Conservation (phyloP, 2,329 filamentous ascomycete genomes). For the Helotiales sp. region DNA sequence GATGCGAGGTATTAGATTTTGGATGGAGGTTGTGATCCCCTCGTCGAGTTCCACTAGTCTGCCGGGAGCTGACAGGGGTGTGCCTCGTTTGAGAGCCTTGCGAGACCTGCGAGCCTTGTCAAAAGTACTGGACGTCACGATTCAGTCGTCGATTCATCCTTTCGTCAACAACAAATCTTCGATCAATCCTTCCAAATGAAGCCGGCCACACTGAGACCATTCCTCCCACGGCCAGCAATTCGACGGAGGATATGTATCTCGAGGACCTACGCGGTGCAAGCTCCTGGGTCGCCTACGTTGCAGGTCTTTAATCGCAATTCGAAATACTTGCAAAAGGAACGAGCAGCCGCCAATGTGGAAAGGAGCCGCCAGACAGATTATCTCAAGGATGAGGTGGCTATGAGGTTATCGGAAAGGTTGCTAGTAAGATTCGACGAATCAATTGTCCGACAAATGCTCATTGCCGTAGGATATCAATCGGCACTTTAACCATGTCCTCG, state of each 20-base stretch:
- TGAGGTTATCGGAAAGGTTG: constrained; percentile 79
- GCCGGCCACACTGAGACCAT: constrained; percentile 23
- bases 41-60: constrained; percentile 11
- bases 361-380: constrained; percentile 84
- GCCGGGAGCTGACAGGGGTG: constrained; percentile 12
- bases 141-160: constrained; percentile 17
- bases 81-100: constrained; percentile 7
- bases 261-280: constrained; percentile 74
- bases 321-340: constrained; percentile 91
- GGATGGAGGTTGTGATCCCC: constrained; percentile 18
- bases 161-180: background rate
- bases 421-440: constrained; percentile 52
- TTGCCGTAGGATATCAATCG: constrained; percentile 83
- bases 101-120: too few species aligned
- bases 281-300: constrained; percentile 73
- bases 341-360: constrained; percentile 70
- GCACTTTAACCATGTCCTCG: constrained; percentile 78
- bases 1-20: constrained; percentile 8
- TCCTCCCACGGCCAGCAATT: constrained; percentile 22
- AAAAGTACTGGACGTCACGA: constrained; percentile 19
- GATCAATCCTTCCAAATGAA: constrained; percentile 26
- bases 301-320: constrained; percentile 88
- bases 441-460: constrained; percentile 17
- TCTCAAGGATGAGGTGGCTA: constrained; percentile 87
- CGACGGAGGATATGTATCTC: constrained; percentile 26